A percentile compares a stretch with the other conserved stretches of the same genome.
These are phyloP conservation scores for Geotrichum reessii DNA, from an alignment of 1,139 yeast genomes.

Conservation along the genomic window DNA sequence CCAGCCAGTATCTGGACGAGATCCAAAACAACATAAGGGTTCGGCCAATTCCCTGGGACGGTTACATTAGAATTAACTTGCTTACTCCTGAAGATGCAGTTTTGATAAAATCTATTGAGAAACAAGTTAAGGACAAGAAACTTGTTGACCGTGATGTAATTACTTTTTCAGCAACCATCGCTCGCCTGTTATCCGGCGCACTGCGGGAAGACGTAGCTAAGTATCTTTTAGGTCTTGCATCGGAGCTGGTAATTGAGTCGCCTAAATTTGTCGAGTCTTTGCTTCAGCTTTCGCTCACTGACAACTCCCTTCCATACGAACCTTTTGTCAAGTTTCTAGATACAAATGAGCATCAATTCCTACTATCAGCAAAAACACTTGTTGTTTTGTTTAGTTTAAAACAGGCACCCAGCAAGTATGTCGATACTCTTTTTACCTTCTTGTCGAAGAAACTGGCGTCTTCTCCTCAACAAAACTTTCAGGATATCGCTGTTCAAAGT, in stretches of 20 bases:
- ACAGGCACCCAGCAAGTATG: slow-evolving; percentile 26
- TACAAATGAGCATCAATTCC: slow-evolving; percentile 37
- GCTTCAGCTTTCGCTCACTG: slow-evolving; percentile 40
- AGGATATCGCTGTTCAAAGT: slow-evolving; percentile 63
- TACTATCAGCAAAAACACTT: slow-evolving; percentile 35
- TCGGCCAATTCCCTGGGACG: slow-evolving; percentile 90
- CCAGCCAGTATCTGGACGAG: slow-evolving; percentile 47
- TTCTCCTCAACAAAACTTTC: slow-evolving; percentile 47
- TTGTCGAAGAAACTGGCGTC: slow-evolving; percentile 44
- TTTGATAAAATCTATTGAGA: slow-evolving; percentile 60
- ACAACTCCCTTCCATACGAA: slow-evolving; percentile 49
- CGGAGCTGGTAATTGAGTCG: slow-evolving; percentile 52
- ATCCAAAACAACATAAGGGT: slow-evolving; percentile 69
- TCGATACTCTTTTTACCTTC: slow-evolving; percentile 43
- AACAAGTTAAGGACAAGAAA: slow-evolving; percentile 36
- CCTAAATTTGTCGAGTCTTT: slow-evolving; percentile 46
- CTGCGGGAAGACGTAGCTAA: slow-evolving; percentile 67
- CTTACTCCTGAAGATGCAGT: slow-evolving; percentile 62
- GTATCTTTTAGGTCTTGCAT: slow-evolving; percentile 62
- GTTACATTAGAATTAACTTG: slow-evolving; percentile 70
- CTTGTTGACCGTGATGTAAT: slow-evolving; percentile 40
- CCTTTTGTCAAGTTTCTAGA: slow-evolving; percentile 51
- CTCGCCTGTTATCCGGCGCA: slow-evolving; percentile 50
- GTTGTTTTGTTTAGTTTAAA: slow-evolving; percentile 29
- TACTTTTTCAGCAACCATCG: slow-evolving; percentile 52